These are phyloP conservation scores for Thyridium curvatum DNA, from an alignment of 2,329 filamentous ascomycete species.

Conservation along the genomic window DNA sequence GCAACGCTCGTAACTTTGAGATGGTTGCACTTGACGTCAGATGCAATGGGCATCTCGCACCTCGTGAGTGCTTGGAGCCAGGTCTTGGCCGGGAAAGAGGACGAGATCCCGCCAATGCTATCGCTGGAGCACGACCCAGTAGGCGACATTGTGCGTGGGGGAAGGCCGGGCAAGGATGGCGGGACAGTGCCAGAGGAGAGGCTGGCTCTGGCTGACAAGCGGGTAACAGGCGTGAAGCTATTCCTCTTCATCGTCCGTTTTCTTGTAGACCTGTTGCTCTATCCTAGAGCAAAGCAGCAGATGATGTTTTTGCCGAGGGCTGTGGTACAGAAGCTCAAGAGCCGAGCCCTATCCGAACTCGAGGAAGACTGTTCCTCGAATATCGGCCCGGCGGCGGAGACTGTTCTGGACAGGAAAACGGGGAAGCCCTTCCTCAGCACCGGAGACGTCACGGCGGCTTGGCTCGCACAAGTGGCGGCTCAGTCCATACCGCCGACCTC, in stretches of 20 bases:
- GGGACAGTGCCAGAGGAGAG: too few species aligned
- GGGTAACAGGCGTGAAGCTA: conserved; percentile 17
- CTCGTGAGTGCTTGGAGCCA: conserved; percentile 39
- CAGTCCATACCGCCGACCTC: too few species aligned
- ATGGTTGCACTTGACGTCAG: conserved; percentile 41
- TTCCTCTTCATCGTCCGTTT: conserved; percentile 25
- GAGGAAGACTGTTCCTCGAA: too few species aligned
- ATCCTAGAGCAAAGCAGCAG: conserved; percentile 22
- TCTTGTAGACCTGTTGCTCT: conserved; percentile 24
- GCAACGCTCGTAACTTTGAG: conserved; percentile 39
- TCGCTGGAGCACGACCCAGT: conserved; percentile 29
- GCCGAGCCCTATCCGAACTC: too few species aligned
- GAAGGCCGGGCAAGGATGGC: too few species aligned
- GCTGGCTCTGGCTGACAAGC: too few species aligned
- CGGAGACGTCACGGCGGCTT: conserved; percentile 37
- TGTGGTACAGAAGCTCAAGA: conserved; percentile 20
- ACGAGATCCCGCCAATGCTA: conserved; percentile 28
- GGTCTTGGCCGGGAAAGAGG: conserved; percentile 33
- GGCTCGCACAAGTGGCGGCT: too few species aligned
- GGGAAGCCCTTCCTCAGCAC: conserved; percentile 43
- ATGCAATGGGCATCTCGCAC: conserved; percentile 33
- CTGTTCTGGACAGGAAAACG: conserved; percentile 18
- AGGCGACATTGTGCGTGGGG: too few species aligned
- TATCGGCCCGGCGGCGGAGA: conserved; percentile 20
- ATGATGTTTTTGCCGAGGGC: conserved; percentile 30